Conservation (phyloP, 2,329 filamentous ascomycete species). For the Calonectria pseudoreteaudii region DNA sequence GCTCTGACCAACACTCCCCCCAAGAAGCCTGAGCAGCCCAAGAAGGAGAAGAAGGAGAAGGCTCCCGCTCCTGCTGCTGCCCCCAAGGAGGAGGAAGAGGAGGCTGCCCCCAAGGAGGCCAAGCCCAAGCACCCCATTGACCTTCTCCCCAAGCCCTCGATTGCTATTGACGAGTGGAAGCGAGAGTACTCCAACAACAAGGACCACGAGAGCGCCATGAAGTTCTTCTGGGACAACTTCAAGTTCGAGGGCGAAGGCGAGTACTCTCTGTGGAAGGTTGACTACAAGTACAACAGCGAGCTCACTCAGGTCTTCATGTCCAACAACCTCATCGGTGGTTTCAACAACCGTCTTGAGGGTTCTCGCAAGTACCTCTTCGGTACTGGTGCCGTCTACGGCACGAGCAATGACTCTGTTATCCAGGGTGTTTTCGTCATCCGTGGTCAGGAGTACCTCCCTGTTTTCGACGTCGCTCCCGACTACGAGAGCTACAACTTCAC, state of each 20-base stretch:
- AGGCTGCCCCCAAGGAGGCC: constrained; percentile 81
- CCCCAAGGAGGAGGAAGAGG: constrained; percentile 50
- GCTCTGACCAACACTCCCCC: constrained; percentile 77
- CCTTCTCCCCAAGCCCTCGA: constrained; percentile 80
- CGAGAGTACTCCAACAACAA: constrained; percentile 98
- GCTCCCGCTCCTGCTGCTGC: constrained; percentile 35
- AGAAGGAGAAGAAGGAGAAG: constrained; percentile 69
- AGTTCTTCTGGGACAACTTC: constrained; percentile 98
- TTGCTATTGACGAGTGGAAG: constrained; percentile 97
- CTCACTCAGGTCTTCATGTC: constrained; percentile 98
- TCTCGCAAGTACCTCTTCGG: constrained; percentile 99
- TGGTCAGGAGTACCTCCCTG: constrained; percentile 85
- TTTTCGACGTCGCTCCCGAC: constrained; percentile 97
- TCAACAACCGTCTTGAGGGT: constrained; percentile 96
- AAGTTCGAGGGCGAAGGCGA: constrained; percentile 78
- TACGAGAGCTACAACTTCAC: constrained; percentile 96
- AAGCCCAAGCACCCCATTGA: constrained; percentile 99
- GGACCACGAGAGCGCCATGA: constrained; percentile 79
- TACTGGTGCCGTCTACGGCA: constrained; percentile 87
- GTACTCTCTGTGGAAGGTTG: constrained; percentile 93
- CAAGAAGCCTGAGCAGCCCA: constrained; percentile 82
- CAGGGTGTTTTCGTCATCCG: constrained; percentile 95
- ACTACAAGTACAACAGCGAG: constrained; percentile 99
- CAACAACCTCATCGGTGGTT: constrained; percentile 97
- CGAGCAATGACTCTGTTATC: constrained; percentile 89